A percentile compares a stretch with the other conserved stretches of the same genome.
Conservation (phyloP, 108 stramenopile genomes). For the Skeletonema potamos region DNA sequence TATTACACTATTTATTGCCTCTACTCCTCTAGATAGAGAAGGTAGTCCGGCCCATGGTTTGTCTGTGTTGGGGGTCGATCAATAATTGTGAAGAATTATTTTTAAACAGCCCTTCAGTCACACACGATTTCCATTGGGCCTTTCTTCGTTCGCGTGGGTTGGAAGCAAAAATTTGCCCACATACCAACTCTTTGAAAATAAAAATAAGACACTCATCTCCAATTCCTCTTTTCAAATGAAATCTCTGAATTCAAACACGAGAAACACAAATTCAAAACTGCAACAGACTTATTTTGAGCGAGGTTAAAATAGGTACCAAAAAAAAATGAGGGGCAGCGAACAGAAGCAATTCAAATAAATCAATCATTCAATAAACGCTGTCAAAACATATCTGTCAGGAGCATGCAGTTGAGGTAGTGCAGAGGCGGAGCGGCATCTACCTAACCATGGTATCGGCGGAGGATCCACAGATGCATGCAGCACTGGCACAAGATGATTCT, state of each 20-base stretch:
- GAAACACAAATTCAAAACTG: neutral
- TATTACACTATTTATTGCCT: neutral
- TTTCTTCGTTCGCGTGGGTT: too few species aligned
- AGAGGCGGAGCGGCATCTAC: neutral
- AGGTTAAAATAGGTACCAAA: neutral
- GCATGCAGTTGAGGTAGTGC: neutral
- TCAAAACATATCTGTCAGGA: neutral
- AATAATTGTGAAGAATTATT: too few species aligned
- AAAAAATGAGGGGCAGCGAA: too few species aligned
- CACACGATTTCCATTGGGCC: too few species aligned
- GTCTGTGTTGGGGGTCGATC: too few species aligned
- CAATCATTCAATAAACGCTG: neutral
- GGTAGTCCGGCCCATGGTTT: too few species aligned
- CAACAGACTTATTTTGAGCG: too few species aligned
- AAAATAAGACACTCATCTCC: neutral
- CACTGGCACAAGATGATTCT: neutral
- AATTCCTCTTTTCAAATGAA: neutral
- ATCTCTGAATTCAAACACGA: neutral
- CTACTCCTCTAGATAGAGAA: too few species aligned
- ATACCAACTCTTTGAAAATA: too few species aligned
- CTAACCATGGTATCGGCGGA: neutral
- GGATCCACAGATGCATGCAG: neutral
- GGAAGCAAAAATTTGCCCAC: too few species aligned
- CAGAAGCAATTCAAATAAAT: neutral
- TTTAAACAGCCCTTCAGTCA: too few species aligned